phyloP scores from a whole-genome alignment of 352 stramenopile genomes.

The Phytophthora parvispora region DNA sequence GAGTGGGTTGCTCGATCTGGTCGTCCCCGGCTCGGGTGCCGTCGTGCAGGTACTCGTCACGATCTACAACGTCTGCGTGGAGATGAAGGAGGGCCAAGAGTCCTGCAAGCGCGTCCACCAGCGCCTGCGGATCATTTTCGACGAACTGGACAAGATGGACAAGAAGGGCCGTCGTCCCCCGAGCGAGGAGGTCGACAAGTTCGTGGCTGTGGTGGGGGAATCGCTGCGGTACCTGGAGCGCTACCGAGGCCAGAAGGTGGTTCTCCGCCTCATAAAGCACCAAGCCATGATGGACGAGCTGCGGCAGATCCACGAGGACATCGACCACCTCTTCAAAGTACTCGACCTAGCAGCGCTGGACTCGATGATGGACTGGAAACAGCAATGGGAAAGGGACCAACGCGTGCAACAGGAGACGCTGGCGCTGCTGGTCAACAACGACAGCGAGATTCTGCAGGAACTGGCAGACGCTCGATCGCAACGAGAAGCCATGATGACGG shows the following conservation, averaged over 20 bases:
- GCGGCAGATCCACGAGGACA: background rate
- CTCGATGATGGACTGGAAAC: slow-evolving; percentile 19
- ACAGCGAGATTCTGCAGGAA: background rate
- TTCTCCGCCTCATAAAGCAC: background rate
- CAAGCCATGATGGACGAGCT: slow-evolving; percentile 6
- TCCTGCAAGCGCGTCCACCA: background rate
- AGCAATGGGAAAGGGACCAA: slow-evolving; percentile 10
- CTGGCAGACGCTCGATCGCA: background rate
- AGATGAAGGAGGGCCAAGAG: slow-evolving; percentile 22
- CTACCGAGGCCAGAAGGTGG: background rate
- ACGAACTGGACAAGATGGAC: slow-evolving; percentile 16
- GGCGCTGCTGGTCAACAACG: background rate
- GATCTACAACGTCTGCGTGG: background rate
- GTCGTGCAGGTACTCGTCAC: background rate
- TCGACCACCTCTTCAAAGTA: slow-evolving; percentile 22
- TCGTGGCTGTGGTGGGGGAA: background rate
- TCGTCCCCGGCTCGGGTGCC: slow-evolving; percentile 7
- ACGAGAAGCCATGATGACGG: background rate
- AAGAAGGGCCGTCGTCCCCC: background rate
- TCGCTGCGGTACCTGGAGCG: slow-evolving; percentile 1
- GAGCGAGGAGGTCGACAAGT: background rate
- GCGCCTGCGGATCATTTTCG: slow-evolving; percentile 1
- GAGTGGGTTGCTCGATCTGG: slow-evolving; percentile 1
- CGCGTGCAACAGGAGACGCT: background rate
- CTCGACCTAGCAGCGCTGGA: slow-evolving; percentile 12